Base-by-base conservation (phyloP, 371 early-diverging fungal genomes). In the Mucor irregularis region DNA sequence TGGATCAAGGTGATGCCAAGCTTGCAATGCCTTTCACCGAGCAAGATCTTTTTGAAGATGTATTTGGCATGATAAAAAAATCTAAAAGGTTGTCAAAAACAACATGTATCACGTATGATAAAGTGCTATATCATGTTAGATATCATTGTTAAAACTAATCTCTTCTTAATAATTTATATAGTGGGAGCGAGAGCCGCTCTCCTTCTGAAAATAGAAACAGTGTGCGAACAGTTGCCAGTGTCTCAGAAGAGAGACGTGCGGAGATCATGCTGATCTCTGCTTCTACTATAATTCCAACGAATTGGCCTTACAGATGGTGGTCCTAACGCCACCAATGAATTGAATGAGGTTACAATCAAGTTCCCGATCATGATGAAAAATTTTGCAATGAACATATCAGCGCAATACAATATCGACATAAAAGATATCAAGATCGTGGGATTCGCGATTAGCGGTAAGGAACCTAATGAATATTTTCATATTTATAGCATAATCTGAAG, bases 1-100 rank as follows among this genome's bases (percentile, higher is more conserved):
- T 53, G 54, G 54, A 53, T 21, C 45, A 53, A 35, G 33, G 34
- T 53, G 45, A 53, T 44, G n/a, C 26, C 25, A 44, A 25, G 11
- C 35, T 53, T n/a, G 31, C 33, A 24, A 43, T 53, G 44, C 34
- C 54, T 22, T n/a, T 14, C 10, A 43, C 53, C n/a, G 53, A 53
- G 19, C 43, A 53, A 26, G 43, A 43, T 53, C 21, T 43, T 4
- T 53, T 53, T 11, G 44, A 53, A 53, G 43, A 53, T 53, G 19
- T 31, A 43, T 53, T 11, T 28, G 44, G 53, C 4, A 21, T 42
- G n/a, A 53, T 43, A 3, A 34, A 34, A n/a, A 34, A 34, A 34
- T 34, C 34, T 14, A 34, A 34, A 34, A 34, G 34, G n/a, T 34
- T 34, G n/a, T 14, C 14, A 10, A 14, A 10, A 34, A 34, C 34